Evolutionary conservation across 805 yeast genomes (phyloP), one percentile per base, ranked within the genome.

Genomic region (Ogataea ramenticola): DNA sequence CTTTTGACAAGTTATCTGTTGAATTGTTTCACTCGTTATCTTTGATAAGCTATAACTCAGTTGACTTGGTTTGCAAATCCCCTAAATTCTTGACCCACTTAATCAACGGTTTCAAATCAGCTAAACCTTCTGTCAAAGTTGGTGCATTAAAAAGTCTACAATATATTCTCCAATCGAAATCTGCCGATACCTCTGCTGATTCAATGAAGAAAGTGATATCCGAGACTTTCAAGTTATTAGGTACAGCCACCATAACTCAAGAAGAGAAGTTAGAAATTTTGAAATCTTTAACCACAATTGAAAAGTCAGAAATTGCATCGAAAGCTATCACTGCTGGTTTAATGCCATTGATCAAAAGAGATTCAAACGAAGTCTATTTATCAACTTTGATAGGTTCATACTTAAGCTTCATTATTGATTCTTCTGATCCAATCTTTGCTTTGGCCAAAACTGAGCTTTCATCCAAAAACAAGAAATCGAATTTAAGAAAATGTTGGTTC

Each of bases 341-440:
- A 4, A 49, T 71, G 1, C 70, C 82, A 2, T 63, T 80, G n/a
- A 67, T 83, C 3, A 43, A 75, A 0, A 89, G 86, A 52, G 98
- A 91, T 54, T 76, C 79, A 39, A 86, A 88, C 52, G 98, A 91
- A 55, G 16, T 49, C 1, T 77, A 86, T 0, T 66, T 89, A 34
- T 46, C 65, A 3, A 64, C 68, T 3, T 65, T 79, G 45, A 65
- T 82, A 7, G 58, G 62, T 9, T 73, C 83, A 0, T 71, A 79
- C 43, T 68, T 79, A 34, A 48, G 66, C 20, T 46, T 51, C 2
- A 62, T 61, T n/a, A 62, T 68, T 16, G 96, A 96, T 0, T 64
- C 88, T 14, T 22, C 29, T 22, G 29, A 22, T 22, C 39, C 39
- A 36, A 19, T 34, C 9, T 19, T 34, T 20, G 37, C 17, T 4